These are phyloP conservation scores for Cordyceps tenuipes DNA, from an alignment of 2,329 filamentous ascomycete genomes.

Conservation along the genomic window DNA sequence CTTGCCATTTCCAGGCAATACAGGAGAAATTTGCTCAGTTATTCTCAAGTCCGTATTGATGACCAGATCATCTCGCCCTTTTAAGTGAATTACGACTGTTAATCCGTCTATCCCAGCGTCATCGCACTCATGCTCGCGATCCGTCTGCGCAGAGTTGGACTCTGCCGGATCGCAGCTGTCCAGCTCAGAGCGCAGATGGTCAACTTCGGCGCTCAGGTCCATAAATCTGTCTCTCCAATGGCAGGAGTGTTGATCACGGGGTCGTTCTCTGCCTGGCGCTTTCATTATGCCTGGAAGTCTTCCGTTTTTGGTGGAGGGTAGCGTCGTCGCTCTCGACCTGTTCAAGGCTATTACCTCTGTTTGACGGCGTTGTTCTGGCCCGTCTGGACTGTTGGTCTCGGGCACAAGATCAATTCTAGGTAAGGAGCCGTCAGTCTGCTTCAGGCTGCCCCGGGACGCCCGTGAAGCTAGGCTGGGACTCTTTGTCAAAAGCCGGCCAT, in stretches of 20 bases:
- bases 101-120: conserved; percentile 39
- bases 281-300: conserved; percentile 9
- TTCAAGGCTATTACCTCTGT: neutral
- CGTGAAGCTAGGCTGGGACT: neutral
- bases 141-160: neutral
- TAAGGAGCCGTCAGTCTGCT: neutral
- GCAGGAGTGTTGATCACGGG: conserved; percentile 26
- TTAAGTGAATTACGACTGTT: conserved; percentile 43
- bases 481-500: neutral
- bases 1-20: neutral
- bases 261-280: neutral
- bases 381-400: neutral
- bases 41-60: conserved; percentile 39
- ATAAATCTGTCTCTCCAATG: conserved; percentile 35
- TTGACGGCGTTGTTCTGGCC: neutral
- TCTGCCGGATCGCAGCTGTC: conserved; percentile 16
- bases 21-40: neutral
- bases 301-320: neutral
- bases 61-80: conserved; percentile 41
- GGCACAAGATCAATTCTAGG: neutral
- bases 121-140: conserved; percentile 20
- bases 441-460: neutral
- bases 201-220: conserved; percentile 32
- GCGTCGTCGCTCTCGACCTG: neutral
- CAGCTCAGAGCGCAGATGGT: conserved; percentile 32